These are phyloP conservation scores for Brassica nigra DNA, from an alignment of 345 rosid species.

Conservation along the genomic window DNA sequence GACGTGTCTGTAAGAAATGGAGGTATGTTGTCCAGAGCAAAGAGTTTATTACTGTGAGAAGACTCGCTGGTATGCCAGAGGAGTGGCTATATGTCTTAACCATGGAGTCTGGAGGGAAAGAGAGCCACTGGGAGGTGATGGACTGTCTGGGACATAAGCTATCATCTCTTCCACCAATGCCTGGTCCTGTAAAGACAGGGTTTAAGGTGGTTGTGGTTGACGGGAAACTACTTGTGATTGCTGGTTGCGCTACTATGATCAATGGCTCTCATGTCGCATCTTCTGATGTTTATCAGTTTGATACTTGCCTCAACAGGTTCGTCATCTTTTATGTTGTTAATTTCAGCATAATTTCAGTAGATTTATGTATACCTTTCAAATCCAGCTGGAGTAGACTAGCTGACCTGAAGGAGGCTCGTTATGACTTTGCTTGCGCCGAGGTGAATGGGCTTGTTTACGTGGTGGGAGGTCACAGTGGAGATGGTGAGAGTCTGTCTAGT, in stretches of 20 bases:
- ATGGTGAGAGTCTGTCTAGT: slow-evolving; percentile 70
- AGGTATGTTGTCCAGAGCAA: slow-evolving; percentile 73
- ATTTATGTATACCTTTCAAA: not conserved
- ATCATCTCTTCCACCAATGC: slow-evolving; percentile 73
- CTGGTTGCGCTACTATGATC: slow-evolving; percentile 57
- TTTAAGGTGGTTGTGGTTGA: slow-evolving; percentile 69
- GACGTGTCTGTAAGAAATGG: slow-evolving; percentile 85
- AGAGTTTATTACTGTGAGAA: slow-evolving; percentile 72
- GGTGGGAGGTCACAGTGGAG: slow-evolving; percentile 76
- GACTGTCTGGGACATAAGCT: slow-evolving; percentile 45
- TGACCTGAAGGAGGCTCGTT: slow-evolving; percentile 72
- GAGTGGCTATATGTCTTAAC: slow-evolving; percentile 83
- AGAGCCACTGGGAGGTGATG: slow-evolving; percentile 85
- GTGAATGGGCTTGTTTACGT: slow-evolving; percentile 80
- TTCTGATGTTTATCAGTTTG: slow-evolving; percentile 67
- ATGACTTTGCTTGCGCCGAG: slow-evolving; percentile 88
- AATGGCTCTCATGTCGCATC: slow-evolving; percentile 58
- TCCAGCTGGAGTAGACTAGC: slow-evolving; percentile 82
- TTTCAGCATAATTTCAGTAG: not conserved
- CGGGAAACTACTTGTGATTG: slow-evolving; percentile 81
- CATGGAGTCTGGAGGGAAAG: slow-evolving; percentile 61
- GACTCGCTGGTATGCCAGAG: slow-evolving; percentile 70
- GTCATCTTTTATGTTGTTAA: slow-evolving; percentile 23
- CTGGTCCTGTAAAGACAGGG: slow-evolving; percentile 65
- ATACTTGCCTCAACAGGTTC: slow-evolving; percentile 87